Evolutionary conservation across 192 early-diverging fungal genomes (phyloP), one percentile per base, ranked within the genome.

Genomic region (Globomyces pollinis-pini): DNA sequence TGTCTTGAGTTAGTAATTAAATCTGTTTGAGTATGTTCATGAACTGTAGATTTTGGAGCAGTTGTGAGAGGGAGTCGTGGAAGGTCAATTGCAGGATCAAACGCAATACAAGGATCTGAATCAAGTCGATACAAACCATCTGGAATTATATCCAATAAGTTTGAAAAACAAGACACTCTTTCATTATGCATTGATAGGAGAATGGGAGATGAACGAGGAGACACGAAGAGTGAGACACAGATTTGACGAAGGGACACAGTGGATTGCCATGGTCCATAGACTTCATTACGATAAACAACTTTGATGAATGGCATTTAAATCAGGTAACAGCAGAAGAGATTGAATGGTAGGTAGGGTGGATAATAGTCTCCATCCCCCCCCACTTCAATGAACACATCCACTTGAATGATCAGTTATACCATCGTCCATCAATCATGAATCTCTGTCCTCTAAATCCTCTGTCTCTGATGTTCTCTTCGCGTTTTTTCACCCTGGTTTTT

Each of bases 251-350:
- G 18, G 9, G 66, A 42, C 1, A 61, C 50, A 9, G 66, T 53
- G 1, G 52, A 20, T 11, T 21, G 30, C 13, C 62, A 52, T 11
- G 67, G 67, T 18, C 67, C 67, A 32, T 59, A 68, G 43, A 56
- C 47, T 6, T 24, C 57, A 49, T 44, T 34, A 1, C 32, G 15
- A 36, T 63, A 50, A 32, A 64, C 31, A 2, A 68, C 54, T 31
- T 64, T 70, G 24, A 64, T 53, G 61, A 52, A 36, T 50, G 50
- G 6, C 13, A 6, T 36, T 6, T 36, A 36, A 36, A 36, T 13
- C 6, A 36, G 13, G 7, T 36, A 13, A 36, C 6, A 36, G 35
- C 35, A 36, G 13, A 9, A 13, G 13, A 13, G 13, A 36, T 36
- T 6, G 7, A 36, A 36, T 36, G 6, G 35, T 6, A 36, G 6